These are phyloP conservation scores for Letharia columbiana DNA, from an alignment of 495 filamentous ascomycete species.

Conservation along the genomic window DNA sequence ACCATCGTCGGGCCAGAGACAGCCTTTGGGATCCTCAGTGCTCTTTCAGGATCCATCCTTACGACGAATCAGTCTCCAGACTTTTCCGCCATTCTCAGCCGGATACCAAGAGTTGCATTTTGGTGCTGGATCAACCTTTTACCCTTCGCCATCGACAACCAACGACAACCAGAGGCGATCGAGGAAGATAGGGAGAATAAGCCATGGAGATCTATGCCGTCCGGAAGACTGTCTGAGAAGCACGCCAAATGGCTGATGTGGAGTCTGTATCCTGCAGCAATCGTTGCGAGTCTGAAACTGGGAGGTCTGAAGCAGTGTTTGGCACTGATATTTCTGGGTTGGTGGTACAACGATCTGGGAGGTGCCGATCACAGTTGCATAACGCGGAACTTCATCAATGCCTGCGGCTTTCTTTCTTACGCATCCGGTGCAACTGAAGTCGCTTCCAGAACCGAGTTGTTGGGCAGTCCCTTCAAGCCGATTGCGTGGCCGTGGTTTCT, in stretches of 20 bases:
- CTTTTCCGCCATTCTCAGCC: constrained; percentile 11
- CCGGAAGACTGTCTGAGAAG: constrained; percentile 29
- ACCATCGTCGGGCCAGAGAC: constrained; percentile 33
- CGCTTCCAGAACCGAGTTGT: constrained; percentile 9
- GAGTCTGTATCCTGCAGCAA: constrained; percentile 28
- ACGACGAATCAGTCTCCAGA: constrained; percentile 2
- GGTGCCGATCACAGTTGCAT: constrained; percentile 37
- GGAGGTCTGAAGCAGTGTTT: constrained; percentile 31
- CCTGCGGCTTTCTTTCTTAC: constrained; percentile 33
- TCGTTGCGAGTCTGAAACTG: constrained; percentile 29
- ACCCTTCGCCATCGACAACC: constrained; percentile 42
- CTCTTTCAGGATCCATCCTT: constrained; percentile 24
- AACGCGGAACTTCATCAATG: constrained; percentile 38
- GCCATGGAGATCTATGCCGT: constrained; percentile 47
- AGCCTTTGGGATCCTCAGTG: constrained; percentile 32
- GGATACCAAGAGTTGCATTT: constrained; percentile 17
- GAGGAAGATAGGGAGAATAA: constrained; percentile 49
- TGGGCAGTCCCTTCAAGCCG: constrained; percentile 6
- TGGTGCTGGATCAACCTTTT: constrained; percentile 32
- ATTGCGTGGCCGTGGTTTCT: not conserved
- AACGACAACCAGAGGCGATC: constrained; percentile 37
- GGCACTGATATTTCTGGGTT: constrained; percentile 34
- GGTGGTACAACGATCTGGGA: constrained; percentile 46
- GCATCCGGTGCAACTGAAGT: constrained; percentile 28
- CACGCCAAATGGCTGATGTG: constrained; percentile 31